These are phyloP conservation scores for Aquilaria malaccensis DNA, from an alignment of 345 rosid species.

Conservation along the genomic window DNA sequence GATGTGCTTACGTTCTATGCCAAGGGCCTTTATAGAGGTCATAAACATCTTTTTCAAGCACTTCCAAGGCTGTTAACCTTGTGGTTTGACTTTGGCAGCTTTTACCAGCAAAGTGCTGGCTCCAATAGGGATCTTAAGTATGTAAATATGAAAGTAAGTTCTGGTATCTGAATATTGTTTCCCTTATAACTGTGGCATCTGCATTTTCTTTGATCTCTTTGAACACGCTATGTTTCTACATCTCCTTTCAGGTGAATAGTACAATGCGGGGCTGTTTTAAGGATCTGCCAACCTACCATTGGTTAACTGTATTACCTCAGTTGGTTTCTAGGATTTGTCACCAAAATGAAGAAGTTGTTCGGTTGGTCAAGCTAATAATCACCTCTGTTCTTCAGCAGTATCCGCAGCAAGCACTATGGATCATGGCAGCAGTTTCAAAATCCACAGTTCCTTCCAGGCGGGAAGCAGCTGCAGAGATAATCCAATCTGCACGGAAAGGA, in stretches of 20 bases:
- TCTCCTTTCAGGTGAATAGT: slow-evolving; percentile 59
- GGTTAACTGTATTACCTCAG: slow-evolving; percentile 94
- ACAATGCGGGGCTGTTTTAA: slow-evolving; percentile 90
- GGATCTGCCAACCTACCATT: slow-evolving; percentile 92
- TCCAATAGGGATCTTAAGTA: slow-evolving; percentile 61
- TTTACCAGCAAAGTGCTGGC: slow-evolving; percentile 53
- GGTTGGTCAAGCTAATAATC: slow-evolving; percentile 67
- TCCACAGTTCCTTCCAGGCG: slow-evolving; percentile 90
- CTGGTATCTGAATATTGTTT: slow-evolving; percentile 8
- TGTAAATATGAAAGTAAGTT: slow-evolving; percentile 62
- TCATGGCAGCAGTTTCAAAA: slow-evolving; percentile 96
- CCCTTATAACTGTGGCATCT: not conserved
- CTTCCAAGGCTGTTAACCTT: slow-evolving; percentile 94
- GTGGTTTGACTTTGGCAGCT: slow-evolving; percentile 93
- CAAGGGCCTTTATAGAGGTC: slow-evolving; percentile 91
- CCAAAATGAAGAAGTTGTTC: slow-evolving; percentile 81
- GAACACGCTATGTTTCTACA: slow-evolving; percentile 10
- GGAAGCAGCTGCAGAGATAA: slow-evolving; percentile 92
- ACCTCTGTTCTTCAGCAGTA: slow-evolving; percentile 79
- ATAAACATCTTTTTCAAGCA: slow-evolving; percentile 91
- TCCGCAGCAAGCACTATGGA: slow-evolving; percentile 95
- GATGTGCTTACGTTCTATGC: slow-evolving; percentile 84
- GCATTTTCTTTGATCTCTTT: slow-evolving; percentile 6
- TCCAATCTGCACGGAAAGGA: slow-evolving; percentile 82
- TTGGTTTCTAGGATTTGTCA: slow-evolving; percentile 97